Base-by-base conservation (phyloP, 163 green algal species). In the Scenedesmus sp. region DNA sequence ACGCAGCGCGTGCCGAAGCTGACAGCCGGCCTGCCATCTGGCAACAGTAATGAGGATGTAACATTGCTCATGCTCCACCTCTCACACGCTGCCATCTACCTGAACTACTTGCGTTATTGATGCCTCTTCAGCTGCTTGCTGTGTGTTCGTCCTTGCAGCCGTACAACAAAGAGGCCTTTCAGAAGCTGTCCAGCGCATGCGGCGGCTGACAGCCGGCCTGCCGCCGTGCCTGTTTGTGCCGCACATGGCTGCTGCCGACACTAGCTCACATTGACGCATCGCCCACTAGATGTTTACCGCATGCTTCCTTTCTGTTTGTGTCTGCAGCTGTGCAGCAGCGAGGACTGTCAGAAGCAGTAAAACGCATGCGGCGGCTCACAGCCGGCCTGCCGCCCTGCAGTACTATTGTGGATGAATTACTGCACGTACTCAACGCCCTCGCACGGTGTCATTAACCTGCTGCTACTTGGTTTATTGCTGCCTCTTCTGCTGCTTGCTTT, bases 181-280 rank as follows among this genome's bases (percentile, higher is more conserved):
- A 34, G 23, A 56, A 20, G 74, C 74, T 55, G 26, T 56, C n/a
- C 16, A 15, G 16, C 34, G 76, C 76, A 59, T 84, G 2, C 92
- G 93, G 2, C 84, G 94, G 23, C 34, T 59, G 1, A 84, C 76
- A 60, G 34, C 76, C 54, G 86, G 74, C 1, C 89, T 96, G 62
- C 89, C 94, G 82, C 91, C 94, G 5, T 93, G 81, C 88, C 91
- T 95, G 59, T 96, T 96, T 66, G 93, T 96, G 18, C 95, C 94
- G 8, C 84, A 93, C 26, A 84, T 23, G 23, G 84, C 70, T 79
- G 23, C 26, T 57, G 46, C 74, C n/a, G 8, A 18, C n/a, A 18
- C 70, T 52, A 46, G 70, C 20, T 20, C 13, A 9, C 67, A 46
- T 54, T 4, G 18, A 46, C 70, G 8, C 70, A 46, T 46, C 20